These are phyloP conservation scores for Cryphonectria nitschkei DNA, from an alignment of 2,329 filamentous ascomycete species.

Conservation along the genomic window DNA sequence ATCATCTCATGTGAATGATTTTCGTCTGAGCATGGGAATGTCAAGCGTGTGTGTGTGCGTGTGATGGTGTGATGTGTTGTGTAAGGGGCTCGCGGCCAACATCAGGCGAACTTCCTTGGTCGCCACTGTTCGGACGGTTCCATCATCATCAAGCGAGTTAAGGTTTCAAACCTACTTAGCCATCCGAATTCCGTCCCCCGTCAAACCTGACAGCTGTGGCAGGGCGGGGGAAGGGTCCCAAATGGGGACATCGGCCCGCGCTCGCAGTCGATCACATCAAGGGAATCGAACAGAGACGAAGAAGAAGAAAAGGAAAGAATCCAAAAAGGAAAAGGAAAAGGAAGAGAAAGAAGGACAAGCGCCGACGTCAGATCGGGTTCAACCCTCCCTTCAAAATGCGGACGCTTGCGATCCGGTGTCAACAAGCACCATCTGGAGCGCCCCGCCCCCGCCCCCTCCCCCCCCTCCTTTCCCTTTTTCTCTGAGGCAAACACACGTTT, in stretches of 20 bases:
- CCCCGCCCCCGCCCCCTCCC: no score
- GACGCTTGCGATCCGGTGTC: not conserved
- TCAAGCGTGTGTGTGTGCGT: not conserved
- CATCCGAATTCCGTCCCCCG: slow-evolving; percentile 2
- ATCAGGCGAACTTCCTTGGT: not conserved
- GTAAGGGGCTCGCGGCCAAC: not conserved
- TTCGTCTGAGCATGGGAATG: not conserved
- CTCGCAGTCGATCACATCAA: slow-evolving; percentile 12
- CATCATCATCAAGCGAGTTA: not conserved
- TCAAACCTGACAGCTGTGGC: slow-evolving; percentile 8
- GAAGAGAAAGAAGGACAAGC: not conserved
- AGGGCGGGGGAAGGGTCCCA: not conserved
- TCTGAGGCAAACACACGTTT: not conserved
- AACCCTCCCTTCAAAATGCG: not conserved
- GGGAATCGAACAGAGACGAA: not conserved
- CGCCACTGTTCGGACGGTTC: not conserved
- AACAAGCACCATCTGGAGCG: not conserved
- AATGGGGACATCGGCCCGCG: slow-evolving; percentile 16
- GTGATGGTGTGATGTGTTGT: slow-evolving; percentile 1
- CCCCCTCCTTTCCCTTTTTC: no score
- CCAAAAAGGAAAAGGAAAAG: not conserved
- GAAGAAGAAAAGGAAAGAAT: not conserved
- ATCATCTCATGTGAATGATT: not conserved
- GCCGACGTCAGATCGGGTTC: not conserved
- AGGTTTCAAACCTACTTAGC: slow-evolving; percentile 9